Percentiles rank a stretch among this genome's conserved stretches.
Evolutionary conservation across 192 early-diverging fungal species (phyloP).

Genomic region (Rhizophagus clarus): DNA sequence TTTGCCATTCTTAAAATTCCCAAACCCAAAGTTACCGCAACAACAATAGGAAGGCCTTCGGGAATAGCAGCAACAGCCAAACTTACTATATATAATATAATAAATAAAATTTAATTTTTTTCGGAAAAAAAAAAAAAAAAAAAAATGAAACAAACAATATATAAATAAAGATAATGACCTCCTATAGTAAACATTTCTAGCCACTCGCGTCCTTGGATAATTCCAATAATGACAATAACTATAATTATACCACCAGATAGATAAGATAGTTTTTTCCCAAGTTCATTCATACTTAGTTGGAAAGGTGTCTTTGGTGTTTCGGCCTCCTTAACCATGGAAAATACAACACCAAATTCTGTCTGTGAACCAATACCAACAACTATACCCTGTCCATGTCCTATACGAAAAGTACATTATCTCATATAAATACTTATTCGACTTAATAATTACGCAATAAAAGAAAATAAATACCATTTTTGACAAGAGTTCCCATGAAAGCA

Average conservation of each 20-base stretch:
- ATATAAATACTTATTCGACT: background rate
- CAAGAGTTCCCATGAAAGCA: slow-evolving; percentile 93
- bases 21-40: slow-evolving; percentile 92
- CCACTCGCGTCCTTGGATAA: slow-evolving; percentile 85
- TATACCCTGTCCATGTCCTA: slow-evolving; percentile 82
- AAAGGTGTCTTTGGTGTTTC: slow-evolving; percentile 90
- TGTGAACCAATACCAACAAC: slow-evolving; percentile 87
- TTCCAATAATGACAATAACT: slow-evolving; percentile 81
- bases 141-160: background rate
- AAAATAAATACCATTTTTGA: slow-evolving; percentile 66
- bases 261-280: slow-evolving; percentile 84
- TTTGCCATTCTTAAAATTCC: slow-evolving; percentile 93
- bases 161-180: slow-evolving; percentile 44
- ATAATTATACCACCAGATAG: slow-evolving; percentile 87
- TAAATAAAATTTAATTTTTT: background rate
- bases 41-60: slow-evolving; percentile 95
- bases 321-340: slow-evolving; percentile 90
- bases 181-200: slow-evolving; percentile 97
- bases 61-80: slow-evolving; percentile 98
- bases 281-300: slow-evolving; percentile 92
- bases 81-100: slow-evolving; percentile 54
- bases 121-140: background rate
- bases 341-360: slow-evolving; percentile 95
- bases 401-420: background rate
- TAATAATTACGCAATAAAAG: background rate